These are phyloP conservation scores for Phialophora verrucosa DNA, from an alignment of 2,329 filamentous ascomycete species.

Conservation along the genomic window DNA sequence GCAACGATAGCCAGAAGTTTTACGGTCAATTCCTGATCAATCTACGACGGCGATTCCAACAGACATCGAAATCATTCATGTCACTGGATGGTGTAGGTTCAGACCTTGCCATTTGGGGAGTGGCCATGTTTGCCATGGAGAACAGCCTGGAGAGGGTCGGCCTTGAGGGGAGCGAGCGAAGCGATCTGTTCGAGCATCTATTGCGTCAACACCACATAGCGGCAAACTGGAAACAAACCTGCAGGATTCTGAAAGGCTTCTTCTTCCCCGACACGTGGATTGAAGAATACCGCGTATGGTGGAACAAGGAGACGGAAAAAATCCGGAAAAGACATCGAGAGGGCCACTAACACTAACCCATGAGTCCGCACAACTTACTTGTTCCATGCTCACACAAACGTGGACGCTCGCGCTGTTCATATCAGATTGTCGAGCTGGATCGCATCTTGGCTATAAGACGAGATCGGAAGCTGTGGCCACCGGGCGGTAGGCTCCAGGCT, in stretches of 20 bases:
- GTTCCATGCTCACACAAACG: not conserved
- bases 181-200: slow-evolving; percentile 6
- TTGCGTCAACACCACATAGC: not conserved
- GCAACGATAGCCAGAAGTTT: slow-evolving; percentile 11
- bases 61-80: not conserved
- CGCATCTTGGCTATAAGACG: not conserved
- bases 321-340: not conserved
- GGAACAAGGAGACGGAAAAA: slow-evolving; percentile 10
- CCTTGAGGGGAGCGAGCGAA: not conserved
- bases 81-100: slow-evolving; percentile 4
- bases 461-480: not conserved
- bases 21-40: slow-evolving; percentile 11
- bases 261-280: slow-evolving; percentile 12
- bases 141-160: slow-evolving; percentile 9
- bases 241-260: slow-evolving; percentile 4
- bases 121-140: slow-evolving; percentile 10
- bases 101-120: slow-evolving; percentile 16
- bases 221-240: slow-evolving; percentile 4
- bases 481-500: not conserved
- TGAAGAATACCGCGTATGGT: slow-evolving; percentile 12
- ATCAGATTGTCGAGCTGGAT: not conserved
- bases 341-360: not conserved
- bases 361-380: not conserved
- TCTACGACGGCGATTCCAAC: not conserved
- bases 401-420: not conserved